Evolutionary conservation across 2,329 filamentous ascomycete species (phyloP).

Genomic region (Rutstroemia sp.): DNA sequence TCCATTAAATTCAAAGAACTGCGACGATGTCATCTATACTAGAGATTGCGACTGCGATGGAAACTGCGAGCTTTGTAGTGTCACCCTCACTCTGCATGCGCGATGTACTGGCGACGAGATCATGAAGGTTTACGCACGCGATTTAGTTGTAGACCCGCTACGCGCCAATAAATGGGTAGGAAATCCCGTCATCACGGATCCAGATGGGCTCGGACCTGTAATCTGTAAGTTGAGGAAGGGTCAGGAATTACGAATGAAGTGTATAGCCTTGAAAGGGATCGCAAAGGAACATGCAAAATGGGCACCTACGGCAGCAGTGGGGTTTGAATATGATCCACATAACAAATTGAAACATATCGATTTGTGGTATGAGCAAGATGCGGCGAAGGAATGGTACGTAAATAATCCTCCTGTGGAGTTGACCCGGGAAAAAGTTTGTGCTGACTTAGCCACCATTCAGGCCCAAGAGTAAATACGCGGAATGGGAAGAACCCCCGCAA

Average conservation of each 20-base stretch:
- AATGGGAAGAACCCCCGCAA: slow-evolving; percentile 70
- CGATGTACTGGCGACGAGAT: slow-evolving; percentile 79
- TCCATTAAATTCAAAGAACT: slow-evolving; percentile 76
- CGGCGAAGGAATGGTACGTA: slow-evolving; percentile 74
- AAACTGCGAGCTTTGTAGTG: slow-evolving; percentile 86
- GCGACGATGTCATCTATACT: slow-evolving; percentile 76
- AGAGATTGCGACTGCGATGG: slow-evolving; percentile 96
- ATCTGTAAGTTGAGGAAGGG: slow-evolving; percentile 86
- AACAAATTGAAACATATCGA: slow-evolving; percentile 91
- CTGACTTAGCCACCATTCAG: slow-evolving; percentile 33
- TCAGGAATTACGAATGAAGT: slow-evolving; percentile 84
- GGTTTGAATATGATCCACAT: slow-evolving; percentile 96
- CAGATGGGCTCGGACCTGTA: slow-evolving; percentile 71
- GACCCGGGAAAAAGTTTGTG: slow-evolving; percentile 7
- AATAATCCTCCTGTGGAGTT: not conserved
- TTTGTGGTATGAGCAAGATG: slow-evolving; percentile 88
- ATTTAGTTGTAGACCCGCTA: slow-evolving; percentile 66
- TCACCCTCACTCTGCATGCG: slow-evolving; percentile 76
- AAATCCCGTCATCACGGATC: slow-evolving; percentile 75
- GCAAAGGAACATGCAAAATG: slow-evolving; percentile 99
- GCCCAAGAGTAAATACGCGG: slow-evolving; percentile 75
- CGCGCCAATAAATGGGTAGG: slow-evolving; percentile 70
- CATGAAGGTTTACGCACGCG: slow-evolving; percentile 90
- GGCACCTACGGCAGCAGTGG: slow-evolving; percentile 85
- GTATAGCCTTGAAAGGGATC: slow-evolving; percentile 96